These are phyloP conservation scores for Taphrina communis DNA, from an alignment of 1,139 yeast species.

Conservation along the genomic window DNA sequence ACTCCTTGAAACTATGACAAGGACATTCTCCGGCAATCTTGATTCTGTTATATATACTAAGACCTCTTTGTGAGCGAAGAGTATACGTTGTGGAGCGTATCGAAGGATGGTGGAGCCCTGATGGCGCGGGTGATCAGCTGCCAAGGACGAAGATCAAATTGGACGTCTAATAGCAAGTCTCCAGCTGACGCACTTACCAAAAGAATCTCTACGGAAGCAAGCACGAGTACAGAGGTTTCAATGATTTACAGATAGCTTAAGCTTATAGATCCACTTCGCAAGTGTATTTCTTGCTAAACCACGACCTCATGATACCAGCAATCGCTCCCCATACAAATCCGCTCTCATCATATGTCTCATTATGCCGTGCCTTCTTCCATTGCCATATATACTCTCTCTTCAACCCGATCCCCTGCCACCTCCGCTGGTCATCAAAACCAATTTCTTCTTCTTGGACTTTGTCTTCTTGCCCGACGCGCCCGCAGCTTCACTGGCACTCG, in stretches of 20 bases:
- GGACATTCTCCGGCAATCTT: no score
- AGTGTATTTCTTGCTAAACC: no score
- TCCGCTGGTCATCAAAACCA: slow-evolving; percentile 46
- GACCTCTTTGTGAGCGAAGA: no score
- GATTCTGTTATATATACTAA: no score
- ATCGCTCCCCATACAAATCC: neutral
- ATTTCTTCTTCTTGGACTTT: slow-evolving; percentile 45
- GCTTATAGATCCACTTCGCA: no score
- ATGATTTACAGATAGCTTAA: no score
- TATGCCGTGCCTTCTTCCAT: neutral
- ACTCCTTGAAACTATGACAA: no score
- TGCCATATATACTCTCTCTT: neutral
- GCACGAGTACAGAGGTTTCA: no score
- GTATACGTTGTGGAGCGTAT: neutral
- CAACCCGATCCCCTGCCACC: slow-evolving; percentile 34
- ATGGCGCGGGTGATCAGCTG: neutral
- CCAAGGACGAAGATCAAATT: neutral
- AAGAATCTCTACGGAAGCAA: no score
- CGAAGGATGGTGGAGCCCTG: slow-evolving; percentile 4
- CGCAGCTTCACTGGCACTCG: slow-evolving; percentile 4
- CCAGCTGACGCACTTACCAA: no score
- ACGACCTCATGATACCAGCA: neutral
- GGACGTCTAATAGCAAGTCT: neutral
- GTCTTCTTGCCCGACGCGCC: slow-evolving; percentile 19
- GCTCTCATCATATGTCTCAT: slow-evolving; percentile 6